phyloP scores from a whole-genome alignment of 164 flowering plant genomes.

The Protea cynaroides region DNA sequence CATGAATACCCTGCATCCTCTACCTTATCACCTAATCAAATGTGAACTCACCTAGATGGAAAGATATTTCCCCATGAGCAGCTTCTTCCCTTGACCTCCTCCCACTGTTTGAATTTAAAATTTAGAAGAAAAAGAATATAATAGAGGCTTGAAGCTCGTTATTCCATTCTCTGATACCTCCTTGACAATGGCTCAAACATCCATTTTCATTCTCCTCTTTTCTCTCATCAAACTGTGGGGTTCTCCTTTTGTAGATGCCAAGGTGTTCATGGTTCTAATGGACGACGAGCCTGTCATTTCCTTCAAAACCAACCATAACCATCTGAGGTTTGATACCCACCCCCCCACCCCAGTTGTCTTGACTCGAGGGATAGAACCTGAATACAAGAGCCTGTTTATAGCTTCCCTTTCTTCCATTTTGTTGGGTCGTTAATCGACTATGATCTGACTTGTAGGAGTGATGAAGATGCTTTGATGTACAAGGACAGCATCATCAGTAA shows the following conservation, averaged over 20 bases:
- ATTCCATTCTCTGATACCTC: background rate
- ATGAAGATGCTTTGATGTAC: slow-evolving; percentile 21
- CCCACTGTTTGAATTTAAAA: background rate
- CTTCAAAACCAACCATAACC: slow-evolving; percentile 10
- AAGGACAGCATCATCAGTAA: slow-evolving; percentile 26
- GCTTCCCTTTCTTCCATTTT: background rate
- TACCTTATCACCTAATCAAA: slow-evolving; percentile 7
- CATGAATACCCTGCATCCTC: slow-evolving; percentile 13
- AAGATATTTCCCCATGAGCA: background rate
- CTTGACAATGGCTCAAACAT: slow-evolving; percentile 8
- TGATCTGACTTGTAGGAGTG: slow-evolving; percentile 16
- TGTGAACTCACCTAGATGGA: background rate
- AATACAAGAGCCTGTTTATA: background rate
- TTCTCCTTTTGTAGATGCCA: slow-evolving; percentile 17
- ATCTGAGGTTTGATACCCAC: slow-evolving; percentile 16
- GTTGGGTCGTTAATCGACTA: background rate
- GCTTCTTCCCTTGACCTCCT: background rate
- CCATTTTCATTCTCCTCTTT: slow-evolving; percentile 8
- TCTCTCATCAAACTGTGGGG: slow-evolving; percentile 13
- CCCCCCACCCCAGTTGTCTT: too few relatives aligned
- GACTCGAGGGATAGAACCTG: too few relatives aligned
- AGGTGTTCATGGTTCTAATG: slow-evolving; percentile 42
- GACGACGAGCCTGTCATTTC: slow-evolving; percentile 35
- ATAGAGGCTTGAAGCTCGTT: too few relatives aligned
- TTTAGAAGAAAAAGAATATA: too few relatives aligned